Conservation (phyloP, 306 rosid genomes). For the Cucurbita maxima region DNA sequence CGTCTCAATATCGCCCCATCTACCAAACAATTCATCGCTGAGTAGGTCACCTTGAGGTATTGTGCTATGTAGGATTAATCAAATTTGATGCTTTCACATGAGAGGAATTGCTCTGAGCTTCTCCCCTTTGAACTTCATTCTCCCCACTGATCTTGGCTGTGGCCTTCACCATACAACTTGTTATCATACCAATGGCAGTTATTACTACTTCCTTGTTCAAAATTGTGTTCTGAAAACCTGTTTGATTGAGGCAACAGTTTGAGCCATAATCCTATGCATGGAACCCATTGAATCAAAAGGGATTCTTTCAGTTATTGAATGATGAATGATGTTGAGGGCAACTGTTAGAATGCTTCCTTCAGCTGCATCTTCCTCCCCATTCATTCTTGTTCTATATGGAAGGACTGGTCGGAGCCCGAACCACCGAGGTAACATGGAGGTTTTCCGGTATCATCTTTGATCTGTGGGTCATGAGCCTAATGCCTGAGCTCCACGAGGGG, state of each 20-base stretch:
- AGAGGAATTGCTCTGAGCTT: neutral
- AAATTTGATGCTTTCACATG: neutral
- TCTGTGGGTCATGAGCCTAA: no score
- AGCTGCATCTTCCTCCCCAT: conserved; percentile 2
- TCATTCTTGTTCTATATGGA: conserved; percentile 41
- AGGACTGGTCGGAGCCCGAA: conserved; percentile 23
- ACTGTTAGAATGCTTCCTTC: conserved; percentile 29
- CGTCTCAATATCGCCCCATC: neutral
- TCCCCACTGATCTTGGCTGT: neutral
- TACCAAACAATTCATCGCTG: neutral
- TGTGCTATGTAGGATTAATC: neutral
- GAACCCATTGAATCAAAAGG: conserved; percentile 12
- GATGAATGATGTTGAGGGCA: conserved; percentile 23
- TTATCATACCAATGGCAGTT: neutral
- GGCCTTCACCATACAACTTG: neutral
- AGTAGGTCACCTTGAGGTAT: neutral
- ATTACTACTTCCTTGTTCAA: neutral
- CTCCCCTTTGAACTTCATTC: neutral
- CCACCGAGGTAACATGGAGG: no score
- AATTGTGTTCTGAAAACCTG: neutral
- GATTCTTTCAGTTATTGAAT: neutral
- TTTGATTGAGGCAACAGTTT: conserved; percentile 18
- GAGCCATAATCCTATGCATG: conserved; percentile 12
- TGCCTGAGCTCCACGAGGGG: no score
- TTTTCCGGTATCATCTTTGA: no score